Evolutionary conservation across 768 basidiomycete species (phyloP).

Genomic region (Leccinum subtestaceum): DNA sequence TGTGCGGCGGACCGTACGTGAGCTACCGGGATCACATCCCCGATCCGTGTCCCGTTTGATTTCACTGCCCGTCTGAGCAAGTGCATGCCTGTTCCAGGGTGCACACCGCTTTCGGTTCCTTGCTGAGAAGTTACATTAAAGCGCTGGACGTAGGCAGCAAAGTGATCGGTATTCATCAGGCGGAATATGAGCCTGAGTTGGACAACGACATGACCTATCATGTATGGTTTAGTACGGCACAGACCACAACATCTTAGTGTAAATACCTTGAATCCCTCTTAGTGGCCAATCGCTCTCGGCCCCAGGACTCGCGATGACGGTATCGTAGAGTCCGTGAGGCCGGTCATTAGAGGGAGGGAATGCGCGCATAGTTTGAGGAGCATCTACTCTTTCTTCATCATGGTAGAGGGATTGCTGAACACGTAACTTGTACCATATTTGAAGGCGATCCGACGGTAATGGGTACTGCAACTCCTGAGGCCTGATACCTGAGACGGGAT

Average conservation of each 20-base stretch:
- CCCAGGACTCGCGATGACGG: neutral
- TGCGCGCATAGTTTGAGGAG: neutral
- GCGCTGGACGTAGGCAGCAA: no score
- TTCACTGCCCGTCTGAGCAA: neutral
- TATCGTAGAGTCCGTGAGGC: neutral
- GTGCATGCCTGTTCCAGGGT: neutral
- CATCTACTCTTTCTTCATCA: neutral
- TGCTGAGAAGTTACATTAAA: neutral
- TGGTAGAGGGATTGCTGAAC: neutral
- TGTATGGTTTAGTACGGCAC: neutral
- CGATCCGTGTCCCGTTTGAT: neutral
- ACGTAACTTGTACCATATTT: neutral
- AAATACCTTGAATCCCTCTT: neutral
- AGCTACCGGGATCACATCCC: neutral
- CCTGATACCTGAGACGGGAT: neutral
- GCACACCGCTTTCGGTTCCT: no score
- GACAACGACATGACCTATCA: neutral
- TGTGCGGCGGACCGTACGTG: neutral
- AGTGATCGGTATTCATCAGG: neutral
- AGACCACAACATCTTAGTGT: neutral
- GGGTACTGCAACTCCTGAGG: neutral
- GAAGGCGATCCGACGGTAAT: neutral
- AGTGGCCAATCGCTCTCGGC: neutral
- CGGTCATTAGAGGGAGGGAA: neutral
- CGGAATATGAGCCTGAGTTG: neutral